phyloP scores from a whole-genome alignment of 2,329 filamentous ascomycete species.

The Paraphaeosphaeria minitans region DNA sequence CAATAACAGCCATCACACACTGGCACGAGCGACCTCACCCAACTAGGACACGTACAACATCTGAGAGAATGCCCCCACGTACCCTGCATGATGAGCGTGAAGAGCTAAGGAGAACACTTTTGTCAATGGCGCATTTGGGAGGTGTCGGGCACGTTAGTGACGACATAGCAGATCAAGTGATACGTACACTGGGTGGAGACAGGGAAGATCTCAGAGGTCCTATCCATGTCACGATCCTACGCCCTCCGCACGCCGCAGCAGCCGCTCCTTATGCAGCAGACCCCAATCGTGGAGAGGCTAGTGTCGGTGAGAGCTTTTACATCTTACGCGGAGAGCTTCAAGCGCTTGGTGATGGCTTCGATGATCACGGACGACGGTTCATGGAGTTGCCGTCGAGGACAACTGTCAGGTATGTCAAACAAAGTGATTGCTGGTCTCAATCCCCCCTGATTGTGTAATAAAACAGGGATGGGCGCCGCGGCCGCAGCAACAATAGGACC shows the following conservation, averaged over 20 bases:
- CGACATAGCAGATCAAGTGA: not conserved
- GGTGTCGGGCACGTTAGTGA: not conserved
- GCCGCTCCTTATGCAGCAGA: too few species aligned
- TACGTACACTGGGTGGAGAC: not conserved
- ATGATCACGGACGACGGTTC: not conserved
- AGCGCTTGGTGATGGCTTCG: too few species aligned
- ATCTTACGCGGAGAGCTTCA: too few species aligned
- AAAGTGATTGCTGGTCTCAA: not conserved
- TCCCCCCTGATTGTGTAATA: not conserved
- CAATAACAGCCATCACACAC: not conserved
- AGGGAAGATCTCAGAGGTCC: not conserved
- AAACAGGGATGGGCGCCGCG: not conserved
- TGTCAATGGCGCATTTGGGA: not conserved
- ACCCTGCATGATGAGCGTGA: not conserved
- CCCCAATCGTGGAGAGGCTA: too few species aligned
- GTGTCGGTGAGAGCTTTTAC: too few species aligned
- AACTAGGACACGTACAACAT: not conserved
- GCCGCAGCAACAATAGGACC: not conserved
- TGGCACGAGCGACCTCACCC: not conserved
- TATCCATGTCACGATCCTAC: not conserved
- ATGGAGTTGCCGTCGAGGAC: not conserved
- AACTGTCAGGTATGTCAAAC: not conserved
- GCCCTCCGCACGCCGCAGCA: not conserved
- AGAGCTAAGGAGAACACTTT: too few species aligned
- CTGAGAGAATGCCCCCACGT: not conserved